Evolutionary conservation across 768 basidiomycete genomes (phyloP).

Genomic region (Suillus clintonianus): DNA sequence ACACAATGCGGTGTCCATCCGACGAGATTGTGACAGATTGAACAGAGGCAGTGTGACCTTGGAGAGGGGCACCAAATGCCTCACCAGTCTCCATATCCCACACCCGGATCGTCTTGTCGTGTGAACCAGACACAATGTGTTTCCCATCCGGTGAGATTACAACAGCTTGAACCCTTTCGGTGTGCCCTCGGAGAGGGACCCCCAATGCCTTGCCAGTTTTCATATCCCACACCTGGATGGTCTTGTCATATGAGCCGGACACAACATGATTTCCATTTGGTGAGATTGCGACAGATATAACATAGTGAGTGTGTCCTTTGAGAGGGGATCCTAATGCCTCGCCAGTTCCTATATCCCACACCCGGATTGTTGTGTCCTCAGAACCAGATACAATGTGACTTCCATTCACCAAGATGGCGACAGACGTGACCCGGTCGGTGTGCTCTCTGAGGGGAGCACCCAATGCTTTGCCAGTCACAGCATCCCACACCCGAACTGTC

Average conservation of each 20-base stretch:
- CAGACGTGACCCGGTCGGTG: neutral
- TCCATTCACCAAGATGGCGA: neutral
- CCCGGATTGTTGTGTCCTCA: neutral
- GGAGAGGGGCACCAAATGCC: neutral
- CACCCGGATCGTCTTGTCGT: neutral
- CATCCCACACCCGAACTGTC: slow-evolving; percentile 15
- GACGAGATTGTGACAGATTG: neutral
- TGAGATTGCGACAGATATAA: neutral
- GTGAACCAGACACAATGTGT: neutral
- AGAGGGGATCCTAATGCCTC: neutral
- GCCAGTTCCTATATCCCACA: slow-evolving; percentile 1
- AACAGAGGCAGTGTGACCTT: neutral
- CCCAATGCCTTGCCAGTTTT: slow-evolving; percentile 17
- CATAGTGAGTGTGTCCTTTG: neutral
- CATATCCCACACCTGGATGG: slow-evolving; percentile 14
- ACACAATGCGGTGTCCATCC: slow-evolving; percentile 1
- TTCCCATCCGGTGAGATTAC: neutral
- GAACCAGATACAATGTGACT: neutral
- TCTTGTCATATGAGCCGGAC: slow-evolving; percentile 9
- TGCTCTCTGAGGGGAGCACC: neutral
- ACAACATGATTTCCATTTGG: neutral
- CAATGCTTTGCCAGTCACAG: neutral
- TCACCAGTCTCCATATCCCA: slow-evolving; percentile 11
- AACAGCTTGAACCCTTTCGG: neutral
- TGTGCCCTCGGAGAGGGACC: slow-evolving; percentile 11